phyloP scores from a whole-genome alignment of 169 alveolate species.

The Plasmodium sp. region DNA sequence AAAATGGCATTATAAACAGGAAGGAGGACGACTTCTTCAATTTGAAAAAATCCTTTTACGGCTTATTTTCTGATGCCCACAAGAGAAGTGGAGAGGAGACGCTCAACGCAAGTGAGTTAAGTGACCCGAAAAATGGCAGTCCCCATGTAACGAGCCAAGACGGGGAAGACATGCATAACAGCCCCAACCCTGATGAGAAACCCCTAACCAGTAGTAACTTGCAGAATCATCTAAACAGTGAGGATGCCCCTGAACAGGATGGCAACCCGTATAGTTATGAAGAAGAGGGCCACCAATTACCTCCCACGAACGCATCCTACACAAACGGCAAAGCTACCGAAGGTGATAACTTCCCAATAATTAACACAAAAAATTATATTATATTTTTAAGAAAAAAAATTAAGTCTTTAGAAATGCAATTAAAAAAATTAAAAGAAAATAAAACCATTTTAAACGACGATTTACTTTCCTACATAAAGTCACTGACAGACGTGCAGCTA shows the following conservation, averaged over 20 bases:
- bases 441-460: conserved; percentile 74
- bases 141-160: background rate
- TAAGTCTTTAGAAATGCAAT: conserved; percentile 48
- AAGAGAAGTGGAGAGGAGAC: conserved; percentile 1
- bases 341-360: conserved; percentile 59
- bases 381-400: conserved; percentile 58
- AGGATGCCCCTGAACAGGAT: background rate
- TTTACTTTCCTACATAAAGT: conserved; percentile 80
- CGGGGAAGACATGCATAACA: background rate
- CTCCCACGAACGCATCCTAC: background rate
- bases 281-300: background rate
- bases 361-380: conserved; percentile 67
- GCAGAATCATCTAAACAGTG: background rate
- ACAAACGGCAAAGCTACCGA: background rate
- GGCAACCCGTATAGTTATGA: background rate
- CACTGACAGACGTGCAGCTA: conserved; percentile 81
- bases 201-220: background rate
- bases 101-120: conserved; percentile 17
- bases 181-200: background rate
- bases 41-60: conserved; percentile 55
- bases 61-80: conserved; percentile 20
- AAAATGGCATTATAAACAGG: conserved; percentile 3
- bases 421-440: conserved; percentile 37
- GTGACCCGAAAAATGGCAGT: background rate
- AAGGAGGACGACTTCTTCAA: conserved; percentile 31